A percentile compares a stretch with the other conserved stretches of the same genome.
Conservation (phyloP, 495 filamentous ascomycete species). For the Mycothermus thermophilus region DNA sequence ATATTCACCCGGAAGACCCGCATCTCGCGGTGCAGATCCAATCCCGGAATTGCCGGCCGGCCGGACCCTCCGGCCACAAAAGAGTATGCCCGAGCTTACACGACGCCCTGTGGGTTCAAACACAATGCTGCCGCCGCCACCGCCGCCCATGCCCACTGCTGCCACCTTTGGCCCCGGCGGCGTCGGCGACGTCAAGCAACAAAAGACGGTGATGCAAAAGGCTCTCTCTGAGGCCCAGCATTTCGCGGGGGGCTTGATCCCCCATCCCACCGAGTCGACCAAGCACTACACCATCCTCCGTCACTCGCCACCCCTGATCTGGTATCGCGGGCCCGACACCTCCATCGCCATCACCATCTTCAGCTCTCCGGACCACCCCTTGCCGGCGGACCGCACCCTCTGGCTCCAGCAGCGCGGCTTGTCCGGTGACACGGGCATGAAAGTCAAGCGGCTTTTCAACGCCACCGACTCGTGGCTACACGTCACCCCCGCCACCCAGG, state of each 20-base stretch:
- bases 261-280: conserved; percentile 47
- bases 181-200: neutral
- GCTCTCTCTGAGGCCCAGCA: conserved; percentile 45
- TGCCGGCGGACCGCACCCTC: conserved; percentile 44
- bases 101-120: neutral
- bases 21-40: no score
- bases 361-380: conserved; percentile 31
- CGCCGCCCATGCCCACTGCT: neutral
- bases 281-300: conserved; percentile 54
- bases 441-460: conserved; percentile 43
- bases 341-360: conserved; percentile 50
- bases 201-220: conserved; percentile 23
- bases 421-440: conserved; percentile 55
- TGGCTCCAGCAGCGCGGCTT: conserved; percentile 56
- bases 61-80: conserved; percentile 3
- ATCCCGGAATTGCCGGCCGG: no score
- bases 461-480: conserved; percentile 46
- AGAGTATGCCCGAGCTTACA: conserved; percentile 6
- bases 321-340: conserved; percentile 49
- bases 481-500: conserved; percentile 43
- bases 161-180: conserved; percentile 8
- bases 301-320: conserved; percentile 47
- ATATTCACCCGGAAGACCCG: no score
- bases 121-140: neutral
- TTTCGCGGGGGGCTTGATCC: conserved; percentile 49